A percentile compares a stretch with the other conserved stretches of the same genome.
These are phyloP conservation scores for Tuber microsphaerosporum DNA, from an alignment of 495 filamentous ascomycete genomes.

Conservation along the genomic window DNA sequence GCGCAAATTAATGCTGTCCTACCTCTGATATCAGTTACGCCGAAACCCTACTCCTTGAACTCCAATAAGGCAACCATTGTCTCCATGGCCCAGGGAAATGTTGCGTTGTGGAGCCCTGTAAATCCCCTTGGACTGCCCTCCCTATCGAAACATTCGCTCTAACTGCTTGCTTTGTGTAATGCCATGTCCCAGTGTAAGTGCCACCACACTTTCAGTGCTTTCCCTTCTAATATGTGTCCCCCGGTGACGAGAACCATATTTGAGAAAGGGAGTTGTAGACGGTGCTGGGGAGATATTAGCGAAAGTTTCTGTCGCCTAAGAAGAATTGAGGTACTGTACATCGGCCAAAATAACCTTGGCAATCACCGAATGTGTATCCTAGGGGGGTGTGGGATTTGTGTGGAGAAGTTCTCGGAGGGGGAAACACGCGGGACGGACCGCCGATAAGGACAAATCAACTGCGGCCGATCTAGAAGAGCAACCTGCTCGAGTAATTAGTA, in stretches of 20 bases:
- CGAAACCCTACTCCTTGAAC: not conserved
- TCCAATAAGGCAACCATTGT: not conserved
- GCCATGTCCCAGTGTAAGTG: not conserved
- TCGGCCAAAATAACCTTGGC: not conserved
- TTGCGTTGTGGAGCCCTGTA: not conserved
- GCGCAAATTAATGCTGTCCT: not conserved
- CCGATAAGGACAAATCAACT: not conserved
- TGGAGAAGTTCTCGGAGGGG: not conserved
- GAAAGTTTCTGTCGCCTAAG: not conserved
- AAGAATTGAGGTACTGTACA: not conserved
- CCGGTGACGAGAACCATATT: not conserved
- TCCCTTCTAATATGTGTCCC: not conserved
- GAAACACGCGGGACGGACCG: not conserved
- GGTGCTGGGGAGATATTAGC: not conserved
- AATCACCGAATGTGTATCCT: not conserved
- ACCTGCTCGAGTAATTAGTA: no score
- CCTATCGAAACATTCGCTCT: not conserved
- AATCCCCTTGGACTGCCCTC: not conserved
- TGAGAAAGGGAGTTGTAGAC: not conserved
- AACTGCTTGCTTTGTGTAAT: not conserved
- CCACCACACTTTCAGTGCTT: not conserved
- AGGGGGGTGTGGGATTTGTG: not conserved
- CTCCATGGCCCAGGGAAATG: not conserved
- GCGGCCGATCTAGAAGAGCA: not conserved
- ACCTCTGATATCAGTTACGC: not conserved